Conservation (phyloP, 2,329 filamentous ascomycete species). For the Monosporascus sp. region DNA sequence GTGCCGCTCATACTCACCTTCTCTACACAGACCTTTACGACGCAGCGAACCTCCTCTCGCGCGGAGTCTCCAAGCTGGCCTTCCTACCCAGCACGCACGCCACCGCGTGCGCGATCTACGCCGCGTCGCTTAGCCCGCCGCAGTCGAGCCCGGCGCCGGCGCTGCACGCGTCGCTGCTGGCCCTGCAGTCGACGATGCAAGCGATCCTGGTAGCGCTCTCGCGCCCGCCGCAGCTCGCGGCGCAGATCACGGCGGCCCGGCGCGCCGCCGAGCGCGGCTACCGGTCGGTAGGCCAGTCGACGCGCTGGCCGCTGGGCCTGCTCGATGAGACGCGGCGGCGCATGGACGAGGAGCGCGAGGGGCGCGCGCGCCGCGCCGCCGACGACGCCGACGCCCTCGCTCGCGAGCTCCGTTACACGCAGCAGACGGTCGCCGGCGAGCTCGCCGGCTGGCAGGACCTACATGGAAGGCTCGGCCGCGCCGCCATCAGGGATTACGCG, state of each 20-base stretch:
- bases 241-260: slow-evolving; percentile 66
- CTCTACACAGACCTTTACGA: slow-evolving; percentile 59
- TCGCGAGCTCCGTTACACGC: slow-evolving; percentile 81
- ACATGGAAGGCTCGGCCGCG: slow-evolving; percentile 70
- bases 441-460: slow-evolving; percentile 91
- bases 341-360: slow-evolving; percentile 77
- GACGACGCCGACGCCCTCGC: slow-evolving; percentile 69
- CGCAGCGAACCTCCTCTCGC: slow-evolving; percentile 50
- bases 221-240: slow-evolving; percentile 72
- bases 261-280: slow-evolving; percentile 74
- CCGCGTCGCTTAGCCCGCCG: slow-evolving; percentile 56
- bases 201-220: slow-evolving; percentile 76
- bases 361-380: slow-evolving; percentile 65
- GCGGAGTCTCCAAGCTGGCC: slow-evolving; percentile 47
- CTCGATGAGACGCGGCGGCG: slow-evolving; percentile 84
- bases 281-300: slow-evolving; percentile 66
- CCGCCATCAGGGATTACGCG: slow-evolving; percentile 71
- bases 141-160: slow-evolving; percentile 67
- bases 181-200: slow-evolving; percentile 77
- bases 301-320: slow-evolving; percentile 74
- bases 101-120: slow-evolving; percentile 67
- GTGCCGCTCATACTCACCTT: slow-evolving; percentile 20
- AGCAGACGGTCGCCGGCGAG: slow-evolving; percentile 87
- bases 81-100: slow-evolving; percentile 67
- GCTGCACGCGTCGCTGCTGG: slow-evolving; percentile 72